Conservation (phyloP, 2,329 filamentous ascomycete genomes). For the Colletotrichum acutatum region DNA sequence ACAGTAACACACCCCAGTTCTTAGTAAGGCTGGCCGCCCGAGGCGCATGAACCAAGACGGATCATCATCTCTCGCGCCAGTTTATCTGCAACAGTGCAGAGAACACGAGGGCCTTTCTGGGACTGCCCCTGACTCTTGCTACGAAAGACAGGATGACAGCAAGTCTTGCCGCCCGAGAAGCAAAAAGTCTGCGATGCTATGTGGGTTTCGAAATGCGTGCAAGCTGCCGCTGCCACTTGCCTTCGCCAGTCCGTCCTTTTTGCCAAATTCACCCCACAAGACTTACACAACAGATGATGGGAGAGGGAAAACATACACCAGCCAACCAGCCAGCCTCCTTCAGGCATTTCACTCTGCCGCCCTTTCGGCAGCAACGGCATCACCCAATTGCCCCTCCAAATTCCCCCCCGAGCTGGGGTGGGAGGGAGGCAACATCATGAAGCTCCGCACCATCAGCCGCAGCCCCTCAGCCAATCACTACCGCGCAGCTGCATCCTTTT, state of each 20-base stretch:
- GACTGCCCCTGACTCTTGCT: conserved; percentile 11
- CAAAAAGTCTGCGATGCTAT: background rate
- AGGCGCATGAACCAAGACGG: conserved; percentile 31
- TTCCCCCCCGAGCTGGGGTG: conserved; percentile 11
- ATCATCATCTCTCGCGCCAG: conserved; percentile 21
- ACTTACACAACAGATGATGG: background rate
- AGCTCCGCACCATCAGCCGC: conserved; percentile 27
- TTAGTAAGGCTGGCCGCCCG: conserved; percentile 2
- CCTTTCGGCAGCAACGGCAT: conserved; percentile 29
- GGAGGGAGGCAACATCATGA: background rate
- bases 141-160: conserved; percentile 22
- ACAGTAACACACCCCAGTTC: background rate
- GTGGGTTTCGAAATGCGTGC: conserved; percentile 12
- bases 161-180: background rate
- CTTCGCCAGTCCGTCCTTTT: background rate
- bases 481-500: conserved; percentile 25
- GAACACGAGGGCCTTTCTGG: conserved; percentile 11
- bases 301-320: background rate
- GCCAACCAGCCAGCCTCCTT: conserved; percentile 4
- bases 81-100: conserved; percentile 27
- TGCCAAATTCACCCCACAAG: background rate
- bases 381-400: conserved; percentile 1
- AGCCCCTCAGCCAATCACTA: conserved; percentile 30
- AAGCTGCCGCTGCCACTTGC: conserved; percentile 9
- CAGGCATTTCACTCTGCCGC: conserved; percentile 3